A percentile compares a stretch with the other conserved stretches of the same genome.
Evolutionary conservation across 208 protist genomes (phyloP).

Genomic region (Angomonas deanei): DNA sequence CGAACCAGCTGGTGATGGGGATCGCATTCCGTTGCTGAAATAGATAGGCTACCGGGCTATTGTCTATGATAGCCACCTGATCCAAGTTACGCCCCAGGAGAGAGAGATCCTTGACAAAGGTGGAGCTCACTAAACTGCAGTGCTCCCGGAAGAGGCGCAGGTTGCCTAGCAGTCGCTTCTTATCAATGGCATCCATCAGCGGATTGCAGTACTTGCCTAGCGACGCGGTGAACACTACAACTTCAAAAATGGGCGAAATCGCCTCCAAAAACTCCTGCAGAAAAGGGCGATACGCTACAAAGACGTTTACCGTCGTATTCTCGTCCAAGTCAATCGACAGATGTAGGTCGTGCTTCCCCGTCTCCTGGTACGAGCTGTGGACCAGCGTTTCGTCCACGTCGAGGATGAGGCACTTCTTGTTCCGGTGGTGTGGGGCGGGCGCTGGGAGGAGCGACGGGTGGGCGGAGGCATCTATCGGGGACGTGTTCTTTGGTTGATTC

Average conservation of each 20-base stretch:
- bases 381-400: slow-evolving; percentile 90
- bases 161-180: slow-evolving; percentile 40
- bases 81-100: slow-evolving; percentile 75
- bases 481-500: slow-evolving; percentile 76
- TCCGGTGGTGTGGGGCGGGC: slow-evolving; percentile 21
- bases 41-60: slow-evolving; percentile 87
- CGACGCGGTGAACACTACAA: slow-evolving; percentile 88
- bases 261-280: slow-evolving; percentile 74
- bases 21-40: slow-evolving; percentile 90
- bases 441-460: slow-evolving; percentile 66
- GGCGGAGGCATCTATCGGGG: slow-evolving; percentile 50
- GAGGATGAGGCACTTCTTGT: slow-evolving; percentile 79
- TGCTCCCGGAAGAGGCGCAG: slow-evolving; percentile 80
- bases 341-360: slow-evolving; percentile 53
- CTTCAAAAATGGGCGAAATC: slow-evolving; percentile 72
- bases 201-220: slow-evolving; percentile 76
- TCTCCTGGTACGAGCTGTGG: slow-evolving; percentile 74
- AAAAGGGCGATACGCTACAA: slow-evolving; percentile 75
- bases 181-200: slow-evolving; percentile 73
- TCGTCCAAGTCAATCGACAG: slow-evolving; percentile 55
- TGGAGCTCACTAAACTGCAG: slow-evolving; percentile 72
- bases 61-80: slow-evolving; percentile 80
- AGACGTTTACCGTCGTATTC: slow-evolving; percentile 62
- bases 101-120: slow-evolving; percentile 87
- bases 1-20: slow-evolving; percentile 86